phyloP scores from a whole-genome alignment of 1,284 basidiomycete genomes.

The Crucibulum parvulum region DNA sequence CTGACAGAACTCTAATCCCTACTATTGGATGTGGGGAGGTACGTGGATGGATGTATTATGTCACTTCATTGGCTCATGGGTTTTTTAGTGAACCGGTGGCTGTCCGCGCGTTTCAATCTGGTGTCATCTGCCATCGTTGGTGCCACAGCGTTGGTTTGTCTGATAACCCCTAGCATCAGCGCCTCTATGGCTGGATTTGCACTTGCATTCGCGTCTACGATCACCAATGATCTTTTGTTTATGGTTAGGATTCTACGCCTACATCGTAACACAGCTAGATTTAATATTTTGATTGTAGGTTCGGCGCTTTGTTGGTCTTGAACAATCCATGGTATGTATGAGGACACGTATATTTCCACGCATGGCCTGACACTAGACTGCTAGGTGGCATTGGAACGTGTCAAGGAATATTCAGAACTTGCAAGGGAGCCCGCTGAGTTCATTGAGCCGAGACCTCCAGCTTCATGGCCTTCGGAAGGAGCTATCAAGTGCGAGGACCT shows the following conservation, averaged over 20 bases:
- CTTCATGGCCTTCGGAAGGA: conserved; percentile 84
- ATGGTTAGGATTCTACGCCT: conserved; percentile 44
- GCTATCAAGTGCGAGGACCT: conserved; percentile 82
- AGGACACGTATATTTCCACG: conserved; percentile 39
- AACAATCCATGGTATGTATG: conserved; percentile 83
- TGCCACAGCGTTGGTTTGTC: conserved; percentile 70
- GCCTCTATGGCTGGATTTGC: conserved; percentile 88
- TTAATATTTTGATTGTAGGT: conserved; percentile 22
- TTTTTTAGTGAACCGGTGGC: conserved; percentile 77
- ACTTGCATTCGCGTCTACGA: conserved; percentile 80
- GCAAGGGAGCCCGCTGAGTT: conserved; percentile 81
- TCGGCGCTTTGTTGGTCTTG: conserved; percentile 71
- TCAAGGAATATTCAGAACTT: conserved; percentile 90
- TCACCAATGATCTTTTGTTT: conserved; percentile 72
- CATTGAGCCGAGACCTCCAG: conserved; percentile 84
- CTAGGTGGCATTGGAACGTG: conserved; percentile 88
- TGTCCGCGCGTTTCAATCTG: conserved; percentile 84
- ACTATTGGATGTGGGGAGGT: conserved; percentile 91
- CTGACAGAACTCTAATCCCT: conserved; percentile 74
- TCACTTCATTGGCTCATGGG: background rate
- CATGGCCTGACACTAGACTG: conserved; percentile 48
- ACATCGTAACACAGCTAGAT: background rate
- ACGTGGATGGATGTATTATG: conserved; percentile 24
- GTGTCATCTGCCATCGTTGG: conserved; percentile 79
- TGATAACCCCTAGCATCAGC: conserved; percentile 74